Conservation (phyloP, 345 rosid species). For the Xanthoceras sorbifolium region DNA sequence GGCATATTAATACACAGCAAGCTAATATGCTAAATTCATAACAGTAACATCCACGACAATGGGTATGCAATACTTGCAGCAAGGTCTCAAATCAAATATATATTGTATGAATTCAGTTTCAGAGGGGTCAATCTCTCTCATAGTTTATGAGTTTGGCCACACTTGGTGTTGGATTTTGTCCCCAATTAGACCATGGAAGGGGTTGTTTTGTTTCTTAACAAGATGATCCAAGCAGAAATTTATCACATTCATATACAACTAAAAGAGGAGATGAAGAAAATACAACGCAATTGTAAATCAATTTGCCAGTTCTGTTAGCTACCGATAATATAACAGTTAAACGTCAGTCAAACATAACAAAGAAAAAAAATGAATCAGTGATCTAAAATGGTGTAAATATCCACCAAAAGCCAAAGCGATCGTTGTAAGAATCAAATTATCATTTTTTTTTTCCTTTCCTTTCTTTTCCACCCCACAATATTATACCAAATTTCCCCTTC, state of each 20-base stretch:
- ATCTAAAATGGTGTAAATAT: conserved; percentile 21
- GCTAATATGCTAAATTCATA: too few relatives aligned
- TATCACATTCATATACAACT: not conserved
- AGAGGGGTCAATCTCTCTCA: too few relatives aligned
- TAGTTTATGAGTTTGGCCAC: too few relatives aligned
- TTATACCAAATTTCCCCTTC: conserved; percentile 30
- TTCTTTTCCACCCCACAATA: conserved; percentile 30
- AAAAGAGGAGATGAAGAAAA: not conserved
- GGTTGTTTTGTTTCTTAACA: too few relatives aligned
- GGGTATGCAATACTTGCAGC: not conserved
- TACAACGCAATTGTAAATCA: conserved; percentile 1
- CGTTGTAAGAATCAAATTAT: conserved; percentile 30
- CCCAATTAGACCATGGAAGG: too few relatives aligned
- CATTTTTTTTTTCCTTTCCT: not conserved
- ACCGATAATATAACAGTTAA: not conserved
- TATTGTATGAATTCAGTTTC: too few relatives aligned
- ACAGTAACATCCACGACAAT: too few relatives aligned
- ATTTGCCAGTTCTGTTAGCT: conserved; percentile 22
- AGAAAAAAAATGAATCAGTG: conserved; percentile 23
- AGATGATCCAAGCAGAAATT: too few relatives aligned
- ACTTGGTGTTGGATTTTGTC: too few relatives aligned
- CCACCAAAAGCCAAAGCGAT: conserved; percentile 26
- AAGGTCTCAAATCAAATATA: not conserved
- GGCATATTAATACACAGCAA: too few relatives aligned
- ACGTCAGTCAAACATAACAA: conserved; percentile 21